A percentile compares a stretch with the other conserved stretches of the same genome.
phyloP scores from a whole-genome alignment of 2,329 filamentous ascomycete genomes.

The Neonectria sp. region DNA sequence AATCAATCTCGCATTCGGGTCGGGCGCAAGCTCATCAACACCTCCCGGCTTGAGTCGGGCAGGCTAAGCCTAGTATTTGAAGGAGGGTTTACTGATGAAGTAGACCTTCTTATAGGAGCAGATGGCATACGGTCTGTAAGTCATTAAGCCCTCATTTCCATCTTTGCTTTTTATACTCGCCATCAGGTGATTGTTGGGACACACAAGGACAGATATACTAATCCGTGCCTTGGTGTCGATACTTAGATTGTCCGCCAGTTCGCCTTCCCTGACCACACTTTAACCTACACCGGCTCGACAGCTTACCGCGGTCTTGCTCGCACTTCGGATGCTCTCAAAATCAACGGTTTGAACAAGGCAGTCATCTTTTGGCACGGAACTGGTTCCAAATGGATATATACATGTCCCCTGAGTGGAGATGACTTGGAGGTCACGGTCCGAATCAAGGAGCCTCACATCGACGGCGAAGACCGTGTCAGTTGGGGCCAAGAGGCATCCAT shows the following conservation, averaged over 20 bases:
- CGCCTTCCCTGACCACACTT: slow-evolving; percentile 57
- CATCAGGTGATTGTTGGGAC: too few species aligned
- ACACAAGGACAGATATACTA: too few species aligned
- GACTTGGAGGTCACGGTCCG: slow-evolving; percentile 45
- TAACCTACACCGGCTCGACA: slow-evolving; percentile 40
- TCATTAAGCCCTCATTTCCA: slow-evolving; percentile 27
- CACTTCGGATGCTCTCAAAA: neutral
- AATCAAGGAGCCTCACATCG: neutral
- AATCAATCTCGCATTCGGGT: slow-evolving; percentile 58
- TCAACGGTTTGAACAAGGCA: slow-evolving; percentile 23
- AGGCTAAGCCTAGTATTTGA: slow-evolving; percentile 61
- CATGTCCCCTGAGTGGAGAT: slow-evolving; percentile 47
- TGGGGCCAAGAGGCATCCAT: slow-evolving; percentile 1
- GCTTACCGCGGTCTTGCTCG: slow-evolving; percentile 7
- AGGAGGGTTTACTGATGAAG: slow-evolving; percentile 55
- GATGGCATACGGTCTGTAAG: slow-evolving; percentile 65
- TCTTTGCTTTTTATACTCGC: too few species aligned
- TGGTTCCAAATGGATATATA: slow-evolving; percentile 47
- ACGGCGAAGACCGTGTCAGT: neutral
- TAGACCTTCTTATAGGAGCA: slow-evolving; percentile 64
- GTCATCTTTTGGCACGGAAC: slow-evolving; percentile 49
- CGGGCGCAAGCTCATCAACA: neutral
- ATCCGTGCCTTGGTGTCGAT: too few species aligned
- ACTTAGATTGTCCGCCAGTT: slow-evolving; percentile 44
- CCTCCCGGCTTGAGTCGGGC: slow-evolving; percentile 25